Base-by-base conservation (phyloP, 768 basidiomycete species). In the Calocybe indica region DNA sequence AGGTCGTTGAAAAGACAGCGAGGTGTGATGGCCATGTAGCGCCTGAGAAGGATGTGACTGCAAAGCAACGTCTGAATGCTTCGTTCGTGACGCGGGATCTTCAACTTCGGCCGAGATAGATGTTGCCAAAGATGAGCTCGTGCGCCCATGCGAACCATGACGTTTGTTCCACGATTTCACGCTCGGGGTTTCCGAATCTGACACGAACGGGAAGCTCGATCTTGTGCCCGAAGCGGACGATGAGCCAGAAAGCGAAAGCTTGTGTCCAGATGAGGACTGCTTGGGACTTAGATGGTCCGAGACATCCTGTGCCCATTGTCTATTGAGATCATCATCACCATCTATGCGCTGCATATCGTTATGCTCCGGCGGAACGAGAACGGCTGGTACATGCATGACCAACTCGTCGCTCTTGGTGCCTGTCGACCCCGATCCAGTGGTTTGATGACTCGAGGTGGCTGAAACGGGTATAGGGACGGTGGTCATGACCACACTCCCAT, bases 321-420 rank as follows among this genome's bases (percentile, higher is more conserved):
- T 15, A 41, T 38, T 45, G 29, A 22, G 32, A 12, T 15, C 46
- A 9, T 46, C 53, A 1, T 45, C 53, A 40, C 67, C 63, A 6
- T 60, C 53, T 36, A 49, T 60, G 29, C 49, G 48, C 13, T 35
- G 43, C 28, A 45, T 51, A 38, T 49, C 46, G 11, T 45, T 53
- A 11, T 40, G n/a, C 4, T 32, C 31, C 11, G 41, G 33, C n/a
- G 51, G 51, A 31, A 51, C 45, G 28, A 52, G 46, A 4, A 57
- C 53, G 33, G 45, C 48, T 6, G 66, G 63, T 14, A 66, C 65
- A 48, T 68, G 67, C 9, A 63, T 57, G 6, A 62, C 52, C n/a
- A 60, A 45, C n/a, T 52, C 58, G 14, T 37, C 5, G 22, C 22
- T 22, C 11, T 31, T 14, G 2, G 12, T 12, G 12, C 13, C 31